Evolutionary conservation across 2,329 filamentous ascomycete genomes (phyloP), one percentile per base, ranked within the genome.

Genomic region (Colletotrichum sp.): DNA sequence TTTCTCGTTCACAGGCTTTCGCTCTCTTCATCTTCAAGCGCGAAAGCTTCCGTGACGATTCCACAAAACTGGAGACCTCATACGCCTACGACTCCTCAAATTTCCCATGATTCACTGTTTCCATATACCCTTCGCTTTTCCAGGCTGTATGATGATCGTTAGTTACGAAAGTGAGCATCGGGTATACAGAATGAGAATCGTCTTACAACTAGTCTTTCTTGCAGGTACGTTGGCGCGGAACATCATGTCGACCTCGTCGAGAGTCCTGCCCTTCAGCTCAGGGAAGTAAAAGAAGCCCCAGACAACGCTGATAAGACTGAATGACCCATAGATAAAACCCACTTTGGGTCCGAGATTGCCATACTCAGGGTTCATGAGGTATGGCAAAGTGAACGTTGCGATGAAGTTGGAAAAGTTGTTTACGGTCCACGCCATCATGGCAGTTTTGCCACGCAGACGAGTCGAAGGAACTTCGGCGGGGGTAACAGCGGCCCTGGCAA

Each of bases 311-410:
- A 32, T 30, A 1, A 30, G 16, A 32, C 59, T 62, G 16, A 21
- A 7, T n/a, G 59, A 62, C 13, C 59, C 59, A 16, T 32, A 62
- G 9, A 62, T 30, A 3, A 62, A 62, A 2, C 59, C 59, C 15
- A 62, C 30, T 13, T 62, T 62, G 10, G 59, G 59, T 32, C 59
- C 59, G 8, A 62, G 59, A 26, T 62, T 62, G 10, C 59, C 59
- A n/a, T 49, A 49, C 1, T 10, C 26, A n/a, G 28, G 16, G 3
- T 62, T 28, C 26, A 62, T 34, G 2, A 62, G 24, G 13, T 62
- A 62, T n/a, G 59, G 59, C 30, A 62, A 13, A 13, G 28, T 34
- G 59, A 62, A 62, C 6, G 59, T 62, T 3, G 30, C 59, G 16
- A 30, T 26, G 28, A 62, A 62, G 26, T 62, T 62, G 28, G 30